These are phyloP conservation scores for Metschnikowia corniflorae DNA, from an alignment of 805 yeast genomes.

Conservation along the genomic window DNA sequence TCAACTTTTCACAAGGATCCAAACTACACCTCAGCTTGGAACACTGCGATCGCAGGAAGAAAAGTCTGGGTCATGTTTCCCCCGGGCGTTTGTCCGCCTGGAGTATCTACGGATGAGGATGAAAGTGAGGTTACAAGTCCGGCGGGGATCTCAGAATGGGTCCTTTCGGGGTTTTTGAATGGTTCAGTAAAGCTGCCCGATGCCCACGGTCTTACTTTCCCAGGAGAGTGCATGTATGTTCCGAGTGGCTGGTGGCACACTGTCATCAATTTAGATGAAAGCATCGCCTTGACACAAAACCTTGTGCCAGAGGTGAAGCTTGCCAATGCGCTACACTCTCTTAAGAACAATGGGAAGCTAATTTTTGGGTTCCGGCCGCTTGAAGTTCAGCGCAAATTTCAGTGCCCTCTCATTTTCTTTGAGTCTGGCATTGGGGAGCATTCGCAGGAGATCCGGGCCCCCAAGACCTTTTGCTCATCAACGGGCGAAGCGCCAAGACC, in stretches of 20 bases:
- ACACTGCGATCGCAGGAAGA: conserved; percentile 66
- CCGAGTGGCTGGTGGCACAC: conserved; percentile 99
- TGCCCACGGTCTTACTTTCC: conserved; percentile 63
- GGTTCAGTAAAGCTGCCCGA: conserved; percentile 57
- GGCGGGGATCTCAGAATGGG: conserved; percentile 91
- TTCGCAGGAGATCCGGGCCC: conserved; percentile 14
- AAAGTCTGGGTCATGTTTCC: conserved; percentile 91
- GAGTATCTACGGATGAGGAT: conserved; percentile 69
- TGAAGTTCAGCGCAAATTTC: conserved; percentile 40
- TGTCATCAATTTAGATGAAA: conserved; percentile 79
- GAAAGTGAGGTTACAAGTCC: conserved; percentile 92
- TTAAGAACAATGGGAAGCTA: conserved; percentile 64
- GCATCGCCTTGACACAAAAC: conserved; percentile 86
- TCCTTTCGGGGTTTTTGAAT: conserved; percentile 72
- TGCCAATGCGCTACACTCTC: conserved; percentile 58
- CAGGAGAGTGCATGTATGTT: conserved; percentile 83
- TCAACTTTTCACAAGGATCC: conserved; percentile 94
- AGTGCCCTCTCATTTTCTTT: conserved; percentile 16
- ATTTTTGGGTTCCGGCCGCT: conserved; percentile 74
- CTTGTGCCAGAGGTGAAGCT: conserved; percentile 71
- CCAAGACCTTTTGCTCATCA: conserved; percentile 26
- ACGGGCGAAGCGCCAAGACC: too few relatives aligned
- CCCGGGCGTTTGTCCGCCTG: conserved; percentile 74
- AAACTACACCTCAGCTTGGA: conserved; percentile 89
- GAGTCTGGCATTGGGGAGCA: conserved; percentile 1